phyloP scores from a whole-genome alignment of 2,329 filamentous ascomycete species.

The Cryphonectria radicalis region DNA sequence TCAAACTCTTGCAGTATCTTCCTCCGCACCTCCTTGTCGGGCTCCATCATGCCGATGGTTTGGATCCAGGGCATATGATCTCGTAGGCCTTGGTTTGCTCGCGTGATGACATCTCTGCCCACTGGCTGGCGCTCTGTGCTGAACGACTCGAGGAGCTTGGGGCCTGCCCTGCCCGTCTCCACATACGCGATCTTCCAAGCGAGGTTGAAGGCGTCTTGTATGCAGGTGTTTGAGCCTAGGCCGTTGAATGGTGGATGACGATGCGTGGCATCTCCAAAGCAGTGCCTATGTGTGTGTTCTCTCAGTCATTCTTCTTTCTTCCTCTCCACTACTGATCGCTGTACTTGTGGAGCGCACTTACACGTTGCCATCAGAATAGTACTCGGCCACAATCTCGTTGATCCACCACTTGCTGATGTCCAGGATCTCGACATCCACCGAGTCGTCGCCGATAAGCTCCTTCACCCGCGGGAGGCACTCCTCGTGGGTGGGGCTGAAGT shows the following conservation, averaged over 20 bases:
- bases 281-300: constrained; percentile 45
- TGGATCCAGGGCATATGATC: constrained; percentile 54
- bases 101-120: constrained; percentile 51
- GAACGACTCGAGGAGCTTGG: constrained; percentile 48
- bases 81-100: constrained; percentile 61
- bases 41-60: constrained; percentile 48
- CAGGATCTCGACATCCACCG: constrained; percentile 54
- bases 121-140: constrained; percentile 54
- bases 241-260: constrained; percentile 62
- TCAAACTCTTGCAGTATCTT: constrained; percentile 47
- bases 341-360: constrained; percentile 32
- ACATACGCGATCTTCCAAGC: constrained; percentile 61
- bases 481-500: constrained; percentile 46
- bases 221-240: constrained; percentile 62
- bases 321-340: background rate
- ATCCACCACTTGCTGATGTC: constrained; percentile 62
- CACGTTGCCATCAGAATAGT: constrained; percentile 56
- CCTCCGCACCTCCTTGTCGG: constrained; percentile 44
- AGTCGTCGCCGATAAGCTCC: constrained; percentile 60
- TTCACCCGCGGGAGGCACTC: constrained; percentile 51
- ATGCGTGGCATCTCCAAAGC: constrained; percentile 62
- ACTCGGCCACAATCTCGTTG: constrained; percentile 64
- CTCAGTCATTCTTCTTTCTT: too few species aligned
- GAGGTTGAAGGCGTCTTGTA: constrained; percentile 60
- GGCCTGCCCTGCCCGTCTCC: constrained; percentile 43